These are phyloP conservation scores for Micromonas pusilla DNA, from an alignment of 139 green algal species.

Conservation along the genomic window DNA sequence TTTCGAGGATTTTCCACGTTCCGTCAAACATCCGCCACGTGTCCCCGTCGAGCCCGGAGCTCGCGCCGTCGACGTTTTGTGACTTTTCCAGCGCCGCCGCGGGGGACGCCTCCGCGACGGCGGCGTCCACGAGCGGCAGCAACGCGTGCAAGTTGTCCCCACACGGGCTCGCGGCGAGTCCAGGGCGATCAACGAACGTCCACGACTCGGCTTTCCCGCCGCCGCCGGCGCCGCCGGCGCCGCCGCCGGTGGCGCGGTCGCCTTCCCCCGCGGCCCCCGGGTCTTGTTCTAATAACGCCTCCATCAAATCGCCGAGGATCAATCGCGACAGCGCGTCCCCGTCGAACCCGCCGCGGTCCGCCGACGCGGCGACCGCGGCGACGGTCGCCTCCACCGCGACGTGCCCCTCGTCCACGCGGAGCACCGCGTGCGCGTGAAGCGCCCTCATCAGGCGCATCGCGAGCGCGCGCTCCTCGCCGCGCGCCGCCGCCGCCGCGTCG, in stretches of 20 bases:
- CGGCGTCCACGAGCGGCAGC: too few species aligned
- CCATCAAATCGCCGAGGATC: background rate
- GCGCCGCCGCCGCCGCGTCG: too few species aligned
- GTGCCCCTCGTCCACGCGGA: background rate
- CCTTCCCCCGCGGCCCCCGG: background rate
- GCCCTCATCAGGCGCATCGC: slow-evolving; percentile 1
- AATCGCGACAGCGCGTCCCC: background rate
- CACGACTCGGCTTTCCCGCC: background rate
- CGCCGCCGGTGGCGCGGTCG: background rate
- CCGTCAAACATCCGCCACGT: too few species aligned
- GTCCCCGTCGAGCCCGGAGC: too few species aligned
- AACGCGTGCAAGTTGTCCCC: too few species aligned
- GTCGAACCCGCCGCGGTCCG: background rate
- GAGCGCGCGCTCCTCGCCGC: slow-evolving; percentile 9
- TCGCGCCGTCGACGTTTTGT: too few species aligned
- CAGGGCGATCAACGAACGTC: too few species aligned
- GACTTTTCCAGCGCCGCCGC: too few species aligned
- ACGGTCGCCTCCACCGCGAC: background rate
- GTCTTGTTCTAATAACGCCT: background rate
- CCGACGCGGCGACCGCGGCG: background rate
- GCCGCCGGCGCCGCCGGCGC: background rate
- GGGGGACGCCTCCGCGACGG: too few species aligned
- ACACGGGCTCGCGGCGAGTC: too few species aligned
- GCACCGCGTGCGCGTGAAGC: background rate
- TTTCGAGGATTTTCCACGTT: too few species aligned